Evolutionary conservation across 306 rosid genomes (phyloP).

Genomic region (Pachyrhizus erosus): DNA sequence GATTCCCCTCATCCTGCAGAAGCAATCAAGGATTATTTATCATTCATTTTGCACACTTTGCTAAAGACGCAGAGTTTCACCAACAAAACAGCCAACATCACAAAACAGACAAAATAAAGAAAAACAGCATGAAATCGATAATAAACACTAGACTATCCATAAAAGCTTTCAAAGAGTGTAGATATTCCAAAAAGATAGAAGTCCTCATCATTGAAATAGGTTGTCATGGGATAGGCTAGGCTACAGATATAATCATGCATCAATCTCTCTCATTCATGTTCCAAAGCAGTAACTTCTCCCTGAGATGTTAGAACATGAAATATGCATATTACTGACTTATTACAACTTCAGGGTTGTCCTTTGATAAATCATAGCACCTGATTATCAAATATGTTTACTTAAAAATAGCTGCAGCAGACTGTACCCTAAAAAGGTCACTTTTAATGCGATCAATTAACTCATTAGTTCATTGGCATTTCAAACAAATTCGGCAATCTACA

Average conservation of each 20-base stretch:
- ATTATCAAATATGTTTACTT: not conserved
- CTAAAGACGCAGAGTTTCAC: not conserved
- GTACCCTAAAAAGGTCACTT: not conserved
- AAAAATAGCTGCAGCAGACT: not conserved
- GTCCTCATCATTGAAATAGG: too few species aligned
- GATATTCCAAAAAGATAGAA: not conserved
- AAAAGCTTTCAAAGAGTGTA: constrained; percentile 8
- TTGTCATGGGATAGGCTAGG: too few species aligned
- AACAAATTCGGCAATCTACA: not conserved
- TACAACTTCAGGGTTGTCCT: not conserved
- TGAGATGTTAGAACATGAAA: not conserved
- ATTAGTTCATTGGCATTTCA: not conserved
- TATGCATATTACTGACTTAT: not conserved
- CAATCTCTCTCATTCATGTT: too few species aligned
- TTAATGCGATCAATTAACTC: not conserved
- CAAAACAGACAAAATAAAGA: constrained; percentile 10
- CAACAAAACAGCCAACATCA: constrained; percentile 13
- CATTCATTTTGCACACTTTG: constrained; percentile 15
- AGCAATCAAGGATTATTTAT: constrained; percentile 17
- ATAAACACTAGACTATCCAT: not conserved
- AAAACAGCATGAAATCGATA: not conserved
- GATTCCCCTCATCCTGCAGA: constrained; percentile 48
- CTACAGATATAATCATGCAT: too few species aligned
- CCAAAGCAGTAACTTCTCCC: not conserved
- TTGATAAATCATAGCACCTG: not conserved